Evolutionary conservation across 148 eudicot species (phyloP), one percentile per base, ranked within the genome.

Genomic region (Salicornia ramosissima): DNA sequence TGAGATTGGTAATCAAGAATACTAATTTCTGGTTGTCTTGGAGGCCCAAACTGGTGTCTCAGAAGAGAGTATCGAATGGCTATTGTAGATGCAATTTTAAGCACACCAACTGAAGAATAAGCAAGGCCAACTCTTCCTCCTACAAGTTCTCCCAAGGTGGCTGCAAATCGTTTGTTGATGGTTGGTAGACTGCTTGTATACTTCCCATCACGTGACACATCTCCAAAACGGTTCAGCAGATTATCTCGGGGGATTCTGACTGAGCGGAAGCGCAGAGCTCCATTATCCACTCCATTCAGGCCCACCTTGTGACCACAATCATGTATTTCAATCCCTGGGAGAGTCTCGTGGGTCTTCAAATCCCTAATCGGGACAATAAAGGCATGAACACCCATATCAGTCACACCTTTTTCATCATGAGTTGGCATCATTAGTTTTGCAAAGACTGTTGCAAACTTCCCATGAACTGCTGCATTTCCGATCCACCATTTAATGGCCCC

Each of bases 401-500:
- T 73, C 55, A 77, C 51, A 47, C 87, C 94, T 70, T 81, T 90
- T 31, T 83, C 46, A 67, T 85, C 91, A 71, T 92, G 86, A 71
- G 81, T 86, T 62, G 96, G 96, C 70, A 92, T 72, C 76, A 92
- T 78, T 49, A 92, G 79, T 78, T 84, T 92, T 24, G 98, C 98
- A 75, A 92, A 92, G 34, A 92, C 98, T 36, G 94, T 80, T 6
- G 98, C 98, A 78, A 88, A 92, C 74, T 90, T 90, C 28, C 96
- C 98, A 71, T 92, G 96, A 65, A 86, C 91, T 57, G 96, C 98
- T 31, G 98, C 98, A 67, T 90, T 90, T 21, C 98, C 98, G 61
- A 93, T 93, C 98, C 98, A 93, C 96, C 96, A 93, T 70, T 93
- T 93, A 40, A 90, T 86, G 70, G 98, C 98, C 26, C 96, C 96